These are phyloP conservation scores for Xerocomus nothofagi DNA, from an alignment of 1,284 basidiomycete species.

Conservation along the genomic window DNA sequence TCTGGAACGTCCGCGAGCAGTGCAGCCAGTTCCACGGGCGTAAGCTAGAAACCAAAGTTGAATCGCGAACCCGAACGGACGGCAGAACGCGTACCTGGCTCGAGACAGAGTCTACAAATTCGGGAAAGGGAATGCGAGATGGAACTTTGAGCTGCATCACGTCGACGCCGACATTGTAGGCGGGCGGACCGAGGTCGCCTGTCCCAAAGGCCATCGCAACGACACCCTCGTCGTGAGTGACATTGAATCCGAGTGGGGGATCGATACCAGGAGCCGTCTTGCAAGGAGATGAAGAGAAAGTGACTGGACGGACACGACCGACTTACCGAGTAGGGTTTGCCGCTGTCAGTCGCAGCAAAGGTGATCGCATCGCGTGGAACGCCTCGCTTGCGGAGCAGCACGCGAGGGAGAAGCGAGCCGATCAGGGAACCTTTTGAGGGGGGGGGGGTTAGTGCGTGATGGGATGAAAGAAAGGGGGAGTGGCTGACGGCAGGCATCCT, in stretches of 20 bases:
- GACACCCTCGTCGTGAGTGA: constrained; percentile 74
- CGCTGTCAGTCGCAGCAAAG: constrained; percentile 56
- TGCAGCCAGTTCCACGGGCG: constrained; percentile 47
- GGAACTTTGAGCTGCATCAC: constrained; percentile 74
- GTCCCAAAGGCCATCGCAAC: constrained; percentile 66
- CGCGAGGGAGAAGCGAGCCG: constrained; percentile 65
- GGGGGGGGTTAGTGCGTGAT: background rate
- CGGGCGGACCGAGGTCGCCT: constrained; percentile 54
- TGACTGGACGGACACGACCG: background rate
- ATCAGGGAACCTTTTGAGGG: constrained; percentile 70
- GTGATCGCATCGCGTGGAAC: constrained; percentile 46
- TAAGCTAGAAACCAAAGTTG: constrained; percentile 45
- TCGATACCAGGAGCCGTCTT: constrained; percentile 46
- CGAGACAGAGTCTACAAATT: constrained; percentile 62
- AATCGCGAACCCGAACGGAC: constrained; percentile 3
- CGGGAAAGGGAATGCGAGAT: constrained; percentile 49
- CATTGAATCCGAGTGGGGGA: constrained; percentile 68
- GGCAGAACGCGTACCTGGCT: constrained; percentile 55
- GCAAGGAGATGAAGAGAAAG: constrained; percentile 2
- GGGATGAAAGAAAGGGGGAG: background rate
- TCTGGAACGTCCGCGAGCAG: constrained; percentile 42
- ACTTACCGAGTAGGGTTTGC: constrained; percentile 73
- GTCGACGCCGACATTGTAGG: constrained; percentile 68
- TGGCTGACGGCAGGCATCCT: constrained; percentile 65
- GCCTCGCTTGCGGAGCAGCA: constrained; percentile 57